Evolutionary conservation across 1,284 basidiomycete species (phyloP).

Genomic region (Amylostereum areolatum): DNA sequence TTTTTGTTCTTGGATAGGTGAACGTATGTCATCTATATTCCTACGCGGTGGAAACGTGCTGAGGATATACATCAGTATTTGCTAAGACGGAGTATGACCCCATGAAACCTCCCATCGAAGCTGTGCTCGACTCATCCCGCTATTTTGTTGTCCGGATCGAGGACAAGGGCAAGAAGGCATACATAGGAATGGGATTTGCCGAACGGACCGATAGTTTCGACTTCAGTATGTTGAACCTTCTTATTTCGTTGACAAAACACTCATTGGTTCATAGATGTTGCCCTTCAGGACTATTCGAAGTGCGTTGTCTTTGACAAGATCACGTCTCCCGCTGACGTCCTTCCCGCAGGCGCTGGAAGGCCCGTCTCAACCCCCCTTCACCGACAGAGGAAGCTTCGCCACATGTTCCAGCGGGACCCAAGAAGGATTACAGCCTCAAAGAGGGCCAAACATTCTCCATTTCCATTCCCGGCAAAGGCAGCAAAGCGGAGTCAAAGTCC

Average conservation of each 20-base stretch:
- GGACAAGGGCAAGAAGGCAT: constrained; percentile 81
- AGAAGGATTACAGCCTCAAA: constrained; percentile 94
- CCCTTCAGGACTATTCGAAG: constrained; percentile 95
- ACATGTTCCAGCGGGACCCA: constrained; percentile 68
- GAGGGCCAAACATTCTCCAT: constrained; percentile 96
- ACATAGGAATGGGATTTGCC: constrained; percentile 90
- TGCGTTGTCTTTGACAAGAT: constrained; percentile 25
- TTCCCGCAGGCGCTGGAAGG: constrained; percentile 50
- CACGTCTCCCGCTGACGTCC: not conserved
- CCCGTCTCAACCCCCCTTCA: constrained; percentile 49
- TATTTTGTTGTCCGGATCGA: constrained; percentile 95
- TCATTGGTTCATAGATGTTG: constrained; percentile 57
- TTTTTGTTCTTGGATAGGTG: constrained; percentile 10
- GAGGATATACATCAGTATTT: constrained; percentile 54
- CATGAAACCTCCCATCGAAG: constrained; percentile 81
- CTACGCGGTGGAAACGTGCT: not conserved
- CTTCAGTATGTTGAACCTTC: constrained; percentile 61
- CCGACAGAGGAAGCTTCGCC: constrained; percentile 31
- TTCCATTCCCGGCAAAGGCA: constrained; percentile 67
- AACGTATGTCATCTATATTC: constrained; percentile 11
- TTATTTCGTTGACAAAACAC: constrained; percentile 4
- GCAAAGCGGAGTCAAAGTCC: constrained; percentile 15
- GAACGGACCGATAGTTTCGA: constrained; percentile 92
- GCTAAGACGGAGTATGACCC: constrained; percentile 88
- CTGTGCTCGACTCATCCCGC: constrained; percentile 91